Conservation (phyloP, 345 rosid species). For the Brassica carinata region DNA sequence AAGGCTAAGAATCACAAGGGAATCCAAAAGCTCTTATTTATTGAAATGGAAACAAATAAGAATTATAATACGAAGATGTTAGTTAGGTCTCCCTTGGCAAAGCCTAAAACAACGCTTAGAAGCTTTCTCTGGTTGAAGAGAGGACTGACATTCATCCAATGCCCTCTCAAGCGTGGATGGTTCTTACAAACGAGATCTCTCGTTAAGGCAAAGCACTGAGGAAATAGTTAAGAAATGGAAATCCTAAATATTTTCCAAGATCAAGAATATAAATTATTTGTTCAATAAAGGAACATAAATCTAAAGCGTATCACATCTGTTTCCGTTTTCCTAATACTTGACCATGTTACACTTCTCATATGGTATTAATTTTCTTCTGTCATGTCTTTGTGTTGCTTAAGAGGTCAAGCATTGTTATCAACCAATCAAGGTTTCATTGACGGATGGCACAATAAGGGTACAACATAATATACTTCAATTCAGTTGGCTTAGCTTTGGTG, state of each 20-base stretch:
- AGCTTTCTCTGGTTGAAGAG: too few species aligned
- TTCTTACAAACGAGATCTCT: constrained; percentile 17
- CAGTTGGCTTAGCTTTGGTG: constrained; percentile 1
- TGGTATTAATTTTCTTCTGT: constrained; percentile 26
- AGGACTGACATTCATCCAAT: background rate
- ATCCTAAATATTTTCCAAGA: background rate
- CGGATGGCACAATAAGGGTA: constrained; percentile 63
- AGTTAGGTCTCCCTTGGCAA: too few species aligned
- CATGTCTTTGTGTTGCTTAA: constrained; percentile 46
- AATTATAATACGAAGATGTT: too few species aligned
- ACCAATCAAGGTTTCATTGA: constrained; percentile 71
- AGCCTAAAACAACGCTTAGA: too few species aligned
- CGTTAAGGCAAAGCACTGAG: background rate
- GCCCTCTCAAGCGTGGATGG: constrained; percentile 9
- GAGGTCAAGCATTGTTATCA: constrained; percentile 90
- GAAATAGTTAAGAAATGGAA: background rate
- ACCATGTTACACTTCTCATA: constrained; percentile 1
- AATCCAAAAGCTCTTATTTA: too few species aligned
- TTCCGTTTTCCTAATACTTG: background rate
- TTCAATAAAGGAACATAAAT: background rate
- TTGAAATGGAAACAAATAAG: too few species aligned
- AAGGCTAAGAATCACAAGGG: too few species aligned
- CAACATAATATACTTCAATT: constrained; percentile 1
- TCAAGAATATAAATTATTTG: background rate
- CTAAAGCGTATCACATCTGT: background rate